Conservation (phyloP, 2,329 filamentous ascomycete genomes). For the Fusarium sp. region DNA sequence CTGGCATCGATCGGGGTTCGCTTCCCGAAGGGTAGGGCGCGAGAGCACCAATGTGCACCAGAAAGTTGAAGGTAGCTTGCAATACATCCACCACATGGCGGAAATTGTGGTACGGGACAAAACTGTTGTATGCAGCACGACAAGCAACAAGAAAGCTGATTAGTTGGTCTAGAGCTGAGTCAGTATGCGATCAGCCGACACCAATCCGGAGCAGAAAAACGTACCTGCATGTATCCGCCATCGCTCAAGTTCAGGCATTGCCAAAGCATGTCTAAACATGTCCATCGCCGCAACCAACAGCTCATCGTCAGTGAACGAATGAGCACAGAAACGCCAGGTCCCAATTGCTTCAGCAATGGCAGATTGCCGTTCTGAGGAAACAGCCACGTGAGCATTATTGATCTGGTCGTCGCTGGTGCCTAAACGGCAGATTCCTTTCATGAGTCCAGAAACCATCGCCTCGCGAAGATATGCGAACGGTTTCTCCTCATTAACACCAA, state of each 20-base stretch:
- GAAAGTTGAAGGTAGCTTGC: slow-evolving; percentile 91
- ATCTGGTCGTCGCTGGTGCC: slow-evolving; percentile 72
- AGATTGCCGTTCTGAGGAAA: slow-evolving; percentile 73
- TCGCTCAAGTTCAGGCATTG: slow-evolving; percentile 81
- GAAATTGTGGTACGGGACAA: slow-evolving; percentile 98
- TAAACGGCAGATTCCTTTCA: slow-evolving; percentile 87
- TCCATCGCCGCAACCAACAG: slow-evolving; percentile 84
- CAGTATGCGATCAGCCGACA: slow-evolving; percentile 51
- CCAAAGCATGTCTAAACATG: slow-evolving; percentile 91
- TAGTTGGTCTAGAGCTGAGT: slow-evolving; percentile 74
- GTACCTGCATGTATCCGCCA: slow-evolving; percentile 84
- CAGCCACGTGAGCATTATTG: slow-evolving; percentile 73
- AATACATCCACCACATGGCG: slow-evolving; percentile 96
- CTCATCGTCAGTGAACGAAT: slow-evolving; percentile 91
- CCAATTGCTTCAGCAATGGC: slow-evolving; percentile 77
- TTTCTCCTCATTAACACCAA: slow-evolving; percentile 85
- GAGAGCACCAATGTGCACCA: slow-evolving; percentile 82
- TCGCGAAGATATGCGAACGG: slow-evolving; percentile 91
- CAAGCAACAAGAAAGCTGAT: slow-evolving; percentile 89
- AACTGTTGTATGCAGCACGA: slow-evolving; percentile 93
- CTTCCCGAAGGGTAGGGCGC: slow-evolving; percentile 70
- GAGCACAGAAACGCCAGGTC: slow-evolving; percentile 89
- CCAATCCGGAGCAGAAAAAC: slow-evolving; percentile 48
- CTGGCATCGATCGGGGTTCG: slow-evolving; percentile 45
- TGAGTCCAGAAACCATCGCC: slow-evolving; percentile 91